Conservation (phyloP, 2,329 filamentous ascomycete species). For the Aspergillus brunneoviolaceus region DNA sequence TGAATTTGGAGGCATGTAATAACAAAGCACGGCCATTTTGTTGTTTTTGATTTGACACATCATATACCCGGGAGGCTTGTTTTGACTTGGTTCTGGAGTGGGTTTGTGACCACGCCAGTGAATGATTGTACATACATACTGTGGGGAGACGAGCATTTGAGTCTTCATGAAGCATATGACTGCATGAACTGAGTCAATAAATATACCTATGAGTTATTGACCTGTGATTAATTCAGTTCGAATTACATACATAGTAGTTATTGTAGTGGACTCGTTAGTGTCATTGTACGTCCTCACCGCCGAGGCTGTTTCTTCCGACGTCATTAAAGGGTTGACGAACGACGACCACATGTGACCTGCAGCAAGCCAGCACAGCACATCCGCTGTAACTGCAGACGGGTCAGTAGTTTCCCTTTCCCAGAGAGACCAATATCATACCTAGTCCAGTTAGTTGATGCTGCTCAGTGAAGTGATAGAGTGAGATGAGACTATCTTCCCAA, state of each 20-base stretch:
- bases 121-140: neutral
- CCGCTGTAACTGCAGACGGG: no score
- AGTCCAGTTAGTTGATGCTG: no score
- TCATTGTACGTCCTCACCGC: neutral
- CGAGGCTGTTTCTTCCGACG: conserved; percentile 1
- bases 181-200: neutral
- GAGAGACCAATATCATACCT: no score
- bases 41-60: neutral
- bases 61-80: conserved; percentile 7
- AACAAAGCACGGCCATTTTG: neutral
- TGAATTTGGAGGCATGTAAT: conserved; percentile 1
- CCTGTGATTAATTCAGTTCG: no score
- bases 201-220: no score
- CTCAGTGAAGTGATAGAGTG: no score
- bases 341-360: no score
- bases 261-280: no score
- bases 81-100: neutral
- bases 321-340: neutral
- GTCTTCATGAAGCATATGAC: neutral
- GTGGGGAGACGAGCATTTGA: neutral
- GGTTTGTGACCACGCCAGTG: neutral
- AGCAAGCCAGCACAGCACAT: no score
- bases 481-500: no score
- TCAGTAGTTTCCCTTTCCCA: no score
- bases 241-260: no score